Base-by-base conservation (phyloP, 2,329 filamentous ascomycete species). In the Tympanopsis confertula region DNA sequence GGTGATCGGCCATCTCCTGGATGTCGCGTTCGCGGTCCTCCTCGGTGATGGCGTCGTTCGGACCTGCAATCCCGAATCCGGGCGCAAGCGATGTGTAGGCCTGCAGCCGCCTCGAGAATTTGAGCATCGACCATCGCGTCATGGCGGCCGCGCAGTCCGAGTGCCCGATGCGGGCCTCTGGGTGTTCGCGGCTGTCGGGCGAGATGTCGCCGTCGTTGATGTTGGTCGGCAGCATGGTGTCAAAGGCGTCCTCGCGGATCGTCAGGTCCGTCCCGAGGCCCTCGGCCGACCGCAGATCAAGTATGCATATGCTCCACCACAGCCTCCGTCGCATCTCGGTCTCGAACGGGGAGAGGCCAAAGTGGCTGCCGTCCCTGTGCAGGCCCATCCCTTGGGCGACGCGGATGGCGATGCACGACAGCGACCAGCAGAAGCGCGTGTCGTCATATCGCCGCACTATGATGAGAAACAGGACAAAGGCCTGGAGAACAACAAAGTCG, bases 331-430 rank as follows among this genome's bases (percentile, higher is more conserved):
- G 62, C 53, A 78, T 68, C 48, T 81, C 74, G 1, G 66, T 65
- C 39, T 80, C 74, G 40, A 73, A 77, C 0, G 71, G 68, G 0
- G 65, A 60, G 4, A 81, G 55, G 1, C 62, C 63, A 26, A 78
- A 62, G 35, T 62, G 53, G 3, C 58, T 55, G 10, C 65, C 63
- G 38, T 79, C 74, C 4, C 71, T 65, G 46, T 81, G 75, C 2
- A 81, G 58, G 1, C 76, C 76, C 45, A 78, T 65, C 2, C 70
- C 67, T 45, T 76, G 72, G 3, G 66, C 73, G 28, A 80, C 69
- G 4, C 75, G 65, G n/a, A 73, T 61, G 3, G 67, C 62, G 5
- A 78, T 57, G 2, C 71, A 73, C 0, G 71, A 72, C 43, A 79
- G 56, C 10, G 72, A 69, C 74, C 74, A 80, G 41, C 71, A 68